Base-by-base conservation (phyloP, 2,329 filamentous ascomycete species). In the Fusarium sp. region DNA sequence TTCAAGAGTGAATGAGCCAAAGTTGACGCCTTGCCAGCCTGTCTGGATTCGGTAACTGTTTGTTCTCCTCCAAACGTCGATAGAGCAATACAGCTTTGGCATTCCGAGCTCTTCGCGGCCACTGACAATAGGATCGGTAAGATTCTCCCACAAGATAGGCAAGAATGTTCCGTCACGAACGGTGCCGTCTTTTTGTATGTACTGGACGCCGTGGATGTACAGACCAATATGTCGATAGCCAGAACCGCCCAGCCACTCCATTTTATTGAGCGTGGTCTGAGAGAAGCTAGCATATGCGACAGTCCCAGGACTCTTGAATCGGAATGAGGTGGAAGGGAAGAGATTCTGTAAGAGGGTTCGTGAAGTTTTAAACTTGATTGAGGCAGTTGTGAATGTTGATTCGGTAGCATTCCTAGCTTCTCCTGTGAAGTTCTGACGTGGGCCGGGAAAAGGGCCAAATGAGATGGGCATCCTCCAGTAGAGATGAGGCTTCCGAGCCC, bases 161-260 rank as follows among this genome's bases (percentile, higher is more conserved):
- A 68, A 4, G 21, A 65, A 66, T 6, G 65, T 68, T 1, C 65
- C 62, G 0, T 65, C 64, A 6, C 88, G 75, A 0, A 82, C 79
- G 0, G 81, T 80, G 2, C 88, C 88, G 7, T 80, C 87, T 79
- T 83, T 80, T 67, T 85, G 86, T 2, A 80, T 83, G 72, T 90
- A 91, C 71, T 90, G 79, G 2, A 92, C 87, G 3, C 88, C 90
- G 74, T 92, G 90, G 35, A 92, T 86, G 73, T 90, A 91, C 2
- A 92, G 82, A 0, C 89, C 90, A 25, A 90, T 80, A 66, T 87
- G 86, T 42, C 83, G 85, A 75, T 92, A 92, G 2, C 89, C 89
- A 3, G 81, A 80, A 5, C 90, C 90, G 10, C 88, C 89, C 1
- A 92, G 85, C 89, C 89, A 92, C 35, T 86, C 83, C 84, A 92